These are phyloP conservation scores for Microdochium trichocladiopsis DNA, from an alignment of 2,329 filamentous ascomycete species.

Conservation along the genomic window DNA sequence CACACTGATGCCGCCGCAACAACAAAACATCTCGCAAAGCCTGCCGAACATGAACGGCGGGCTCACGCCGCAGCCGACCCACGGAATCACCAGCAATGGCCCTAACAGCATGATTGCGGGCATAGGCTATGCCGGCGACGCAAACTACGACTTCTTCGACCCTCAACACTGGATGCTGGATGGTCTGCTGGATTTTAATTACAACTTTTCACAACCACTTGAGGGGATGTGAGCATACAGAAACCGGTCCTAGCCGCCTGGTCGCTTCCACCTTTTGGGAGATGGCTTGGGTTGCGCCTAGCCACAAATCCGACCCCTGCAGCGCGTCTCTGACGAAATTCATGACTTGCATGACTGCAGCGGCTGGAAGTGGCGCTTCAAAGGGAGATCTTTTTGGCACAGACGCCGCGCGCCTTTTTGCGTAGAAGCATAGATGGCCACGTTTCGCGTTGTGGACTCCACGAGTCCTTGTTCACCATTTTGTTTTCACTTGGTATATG, in stretches of 20 bases:
- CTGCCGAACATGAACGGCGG: constrained; percentile 42
- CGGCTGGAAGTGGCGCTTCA: no score
- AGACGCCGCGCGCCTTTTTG: no score
- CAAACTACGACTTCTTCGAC: constrained; percentile 83
- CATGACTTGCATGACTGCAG: no score
- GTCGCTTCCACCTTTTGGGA: no score
- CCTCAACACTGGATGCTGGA: constrained; percentile 92
- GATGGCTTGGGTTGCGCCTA: no score
- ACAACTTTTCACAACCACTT: constrained; percentile 48
- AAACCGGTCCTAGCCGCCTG: neutral
- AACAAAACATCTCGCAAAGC: constrained; percentile 38
- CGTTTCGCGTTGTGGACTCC: no score
- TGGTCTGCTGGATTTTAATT: constrained; percentile 74
- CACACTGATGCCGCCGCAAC: constrained; percentile 45
- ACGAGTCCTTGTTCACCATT: no score
- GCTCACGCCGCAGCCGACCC: constrained; percentile 42
- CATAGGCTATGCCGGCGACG: constrained; percentile 52
- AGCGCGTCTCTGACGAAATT: no score
- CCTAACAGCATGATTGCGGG: constrained; percentile 40
- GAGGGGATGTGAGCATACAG: constrained; percentile 37
- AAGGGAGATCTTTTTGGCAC: no score
- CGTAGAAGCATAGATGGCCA: no score
- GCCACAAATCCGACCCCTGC: no score
- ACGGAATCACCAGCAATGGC: constrained; percentile 34
- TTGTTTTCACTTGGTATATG: no score